phyloP scores from a whole-genome alignment of 345 rosid species.

The Lenwebbia sp. region DNA sequence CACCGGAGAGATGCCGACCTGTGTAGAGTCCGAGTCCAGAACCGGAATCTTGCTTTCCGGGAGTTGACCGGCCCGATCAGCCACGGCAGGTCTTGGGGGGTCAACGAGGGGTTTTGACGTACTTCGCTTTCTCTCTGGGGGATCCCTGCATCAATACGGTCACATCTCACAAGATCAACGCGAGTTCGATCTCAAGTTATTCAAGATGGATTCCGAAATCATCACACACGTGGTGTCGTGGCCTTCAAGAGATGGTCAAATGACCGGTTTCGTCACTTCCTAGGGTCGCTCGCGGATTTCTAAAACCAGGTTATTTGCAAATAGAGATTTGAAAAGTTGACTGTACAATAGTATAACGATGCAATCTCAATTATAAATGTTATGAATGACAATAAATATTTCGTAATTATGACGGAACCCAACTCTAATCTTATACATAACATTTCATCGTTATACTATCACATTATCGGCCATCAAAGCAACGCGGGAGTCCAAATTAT shows the following conservation, averaged over 20 bases:
- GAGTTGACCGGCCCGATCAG: constrained; percentile 52
- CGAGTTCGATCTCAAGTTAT: background rate
- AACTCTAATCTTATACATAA: no score
- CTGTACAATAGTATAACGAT: no score
- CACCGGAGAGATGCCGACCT: constrained; percentile 41
- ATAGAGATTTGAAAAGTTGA: background rate
- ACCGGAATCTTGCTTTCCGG: constrained; percentile 50
- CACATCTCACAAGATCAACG: background rate
- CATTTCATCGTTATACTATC: no score
- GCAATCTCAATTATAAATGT: no score
- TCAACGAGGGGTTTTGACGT: constrained; percentile 15
- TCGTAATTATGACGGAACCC: no score
- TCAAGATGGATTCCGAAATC: background rate
- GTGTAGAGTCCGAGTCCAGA: constrained; percentile 54
- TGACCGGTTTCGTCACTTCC: background rate
- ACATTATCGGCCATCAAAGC: background rate
- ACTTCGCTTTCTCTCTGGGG: constrained; percentile 22
- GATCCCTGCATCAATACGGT: constrained; percentile 21
- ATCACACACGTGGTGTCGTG: background rate
- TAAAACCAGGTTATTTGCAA: background rate
- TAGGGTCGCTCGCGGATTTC: background rate
- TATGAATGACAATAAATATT: no score
- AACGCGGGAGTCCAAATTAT: background rate
- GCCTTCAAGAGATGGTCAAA: background rate
- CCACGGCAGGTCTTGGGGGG: constrained; percentile 70